These are phyloP conservation scores for Trichomonas vaginalis DNA, from an alignment of 208 protist species.

Conservation along the genomic window DNA sequence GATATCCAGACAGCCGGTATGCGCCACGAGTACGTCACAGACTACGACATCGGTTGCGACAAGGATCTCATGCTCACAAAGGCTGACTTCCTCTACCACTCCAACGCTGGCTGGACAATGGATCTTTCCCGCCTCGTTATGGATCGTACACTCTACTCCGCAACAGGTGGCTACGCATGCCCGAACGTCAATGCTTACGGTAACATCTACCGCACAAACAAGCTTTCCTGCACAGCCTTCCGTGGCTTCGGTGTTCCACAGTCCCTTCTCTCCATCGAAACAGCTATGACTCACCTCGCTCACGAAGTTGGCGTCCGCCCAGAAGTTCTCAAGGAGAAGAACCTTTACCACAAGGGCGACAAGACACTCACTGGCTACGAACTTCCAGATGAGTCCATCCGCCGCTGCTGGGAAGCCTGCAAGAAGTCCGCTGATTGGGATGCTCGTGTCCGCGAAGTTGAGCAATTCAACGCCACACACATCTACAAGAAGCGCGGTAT, in stretches of 20 bases:
- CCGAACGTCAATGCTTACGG: slow-evolving; percentile 40
- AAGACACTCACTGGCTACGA: neutral
- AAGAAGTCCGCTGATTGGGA: neutral
- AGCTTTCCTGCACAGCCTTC: slow-evolving; percentile 57
- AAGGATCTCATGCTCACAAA: slow-evolving; percentile 25
- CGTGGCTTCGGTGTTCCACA: slow-evolving; percentile 55
- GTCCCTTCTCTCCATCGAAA: slow-evolving; percentile 47
- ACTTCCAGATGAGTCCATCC: neutral
- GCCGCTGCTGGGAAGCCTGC: neutral
- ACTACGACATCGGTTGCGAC: slow-evolving; percentile 31
- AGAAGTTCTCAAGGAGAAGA: slow-evolving; percentile 30
- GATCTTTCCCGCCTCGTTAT: slow-evolving; percentile 43
- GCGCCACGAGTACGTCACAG: slow-evolving; percentile 45
- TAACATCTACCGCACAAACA: slow-evolving; percentile 49
- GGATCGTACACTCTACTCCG: slow-evolving; percentile 45
- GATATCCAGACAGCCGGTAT: slow-evolving; percentile 52
- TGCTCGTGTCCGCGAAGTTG: neutral
- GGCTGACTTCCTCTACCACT: slow-evolving; percentile 36
- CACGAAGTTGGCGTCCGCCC: slow-evolving; percentile 16
- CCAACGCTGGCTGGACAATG: slow-evolving; percentile 47
- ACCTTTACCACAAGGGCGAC: slow-evolving; percentile 51
- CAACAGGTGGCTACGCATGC: slow-evolving; percentile 55
- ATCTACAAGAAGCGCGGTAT: slow-evolving; percentile 58
- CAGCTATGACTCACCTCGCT: slow-evolving; percentile 45
- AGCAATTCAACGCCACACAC: slow-evolving; percentile 49